A percentile compares a stretch with the other conserved stretches of the same genome.
Evolutionary conservation across 768 basidiomycete species (phyloP).

Genomic region (Lentinula edodes): DNA sequence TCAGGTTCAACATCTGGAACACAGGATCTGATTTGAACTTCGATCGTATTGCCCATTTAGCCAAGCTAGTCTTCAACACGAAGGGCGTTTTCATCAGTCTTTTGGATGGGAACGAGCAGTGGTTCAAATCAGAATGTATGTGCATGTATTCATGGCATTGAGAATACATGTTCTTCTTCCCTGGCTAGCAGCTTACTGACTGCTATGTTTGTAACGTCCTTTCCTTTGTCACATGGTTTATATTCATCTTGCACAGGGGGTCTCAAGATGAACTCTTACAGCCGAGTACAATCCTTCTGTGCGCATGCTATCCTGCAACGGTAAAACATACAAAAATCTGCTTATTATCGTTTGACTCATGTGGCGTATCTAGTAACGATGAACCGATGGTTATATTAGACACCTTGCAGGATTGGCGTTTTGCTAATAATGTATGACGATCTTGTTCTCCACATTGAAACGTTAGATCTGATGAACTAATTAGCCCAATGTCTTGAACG

Average conservation of each 20-base stretch:
- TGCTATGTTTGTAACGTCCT: neutral
- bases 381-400: conserved; percentile 88
- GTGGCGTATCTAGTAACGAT: conserved; percentile 47
- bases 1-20: conserved; percentile 84
- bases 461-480: neutral
- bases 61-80: conserved; percentile 88
- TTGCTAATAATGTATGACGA: conserved; percentile 65
- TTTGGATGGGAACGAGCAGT: conserved; percentile 83
- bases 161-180: neutral
- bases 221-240: conserved; percentile 5
- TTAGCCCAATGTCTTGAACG: conserved; percentile 66
- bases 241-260: conserved; percentile 31
- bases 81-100: conserved; percentile 80
- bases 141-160: conserved; percentile 2
- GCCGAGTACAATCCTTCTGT: conserved; percentile 70
- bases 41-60: conserved; percentile 88
- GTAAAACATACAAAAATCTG: conserved; percentile 30
- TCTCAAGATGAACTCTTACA: conserved; percentile 30
- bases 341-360: neutral
- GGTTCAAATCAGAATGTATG: conserved; percentile 85
- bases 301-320: conserved; percentile 78
- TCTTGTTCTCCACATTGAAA: conserved; percentile 6
- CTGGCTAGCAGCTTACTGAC: neutral
- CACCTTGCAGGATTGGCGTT: conserved; percentile 80
- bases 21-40: conserved; percentile 86